Base-by-base conservation (phyloP, 768 basidiomycete species). In the Mycena galericulata region DNA sequence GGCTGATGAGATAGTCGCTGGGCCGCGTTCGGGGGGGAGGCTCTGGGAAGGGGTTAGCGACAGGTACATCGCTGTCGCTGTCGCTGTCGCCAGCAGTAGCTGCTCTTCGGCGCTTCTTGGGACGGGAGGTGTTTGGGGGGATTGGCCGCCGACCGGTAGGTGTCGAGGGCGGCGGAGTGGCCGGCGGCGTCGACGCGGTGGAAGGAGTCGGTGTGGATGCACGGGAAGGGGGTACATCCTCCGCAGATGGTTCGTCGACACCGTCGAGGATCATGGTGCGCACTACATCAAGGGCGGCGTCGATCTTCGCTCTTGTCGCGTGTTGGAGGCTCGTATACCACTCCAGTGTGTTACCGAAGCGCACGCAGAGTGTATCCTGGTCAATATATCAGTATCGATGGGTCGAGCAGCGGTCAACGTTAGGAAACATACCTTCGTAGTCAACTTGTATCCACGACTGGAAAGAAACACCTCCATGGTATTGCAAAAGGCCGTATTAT, bases 261-360 rank as follows among this genome's bases (percentile, higher is more conserved):
- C n/a, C 26, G 24, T 26, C 7, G 22, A 22, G 38, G 17, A 55
- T n/a, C 9, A 32, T 4, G 5, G n/a, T 17, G 24, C 46, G 24
- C 1, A 46, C 47, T 1, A 6, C 11, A 6, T 29, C 8, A 15
- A 63, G 14, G 0, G 36, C 27, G 30, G 34, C n/a, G 24, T 62
- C 56, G 18, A 65, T 30, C n/a, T 22, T 2, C 1, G 5, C 45
- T 9, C 27, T 41, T 0, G 40, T 64, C 5, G 38, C 27, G 27
- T 71, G 32, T 4, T 38, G 41, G 1, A 75, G 46, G 14, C 22
- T 66, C 20, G 57, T 63, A 63, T 77, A 78, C 78, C 78, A 79
- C 22, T 71, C 68, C n/a, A 78, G 56, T 1, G 74, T 73, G 62
- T 74, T 74, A 15, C 65, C 65, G 68, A 79, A 79, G 17, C 71